phyloP scores from a whole-genome alignment of 23 red algal species.

The Gracilaria vermiculophylla region DNA sequence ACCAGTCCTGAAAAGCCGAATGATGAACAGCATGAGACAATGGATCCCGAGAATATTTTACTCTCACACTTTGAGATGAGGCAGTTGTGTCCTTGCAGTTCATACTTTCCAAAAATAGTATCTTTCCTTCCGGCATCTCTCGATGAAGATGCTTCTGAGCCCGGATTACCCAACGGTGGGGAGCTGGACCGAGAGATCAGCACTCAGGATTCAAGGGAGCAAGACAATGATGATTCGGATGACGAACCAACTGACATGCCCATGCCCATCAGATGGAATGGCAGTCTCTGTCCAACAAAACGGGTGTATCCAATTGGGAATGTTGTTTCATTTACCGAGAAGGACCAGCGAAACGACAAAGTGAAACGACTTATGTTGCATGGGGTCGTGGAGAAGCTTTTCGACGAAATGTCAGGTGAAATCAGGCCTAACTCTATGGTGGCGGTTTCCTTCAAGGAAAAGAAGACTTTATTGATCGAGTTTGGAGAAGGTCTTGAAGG shows the following conservation, averaged over 20 bases:
- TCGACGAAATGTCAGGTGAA: background rate
- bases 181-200: background rate
- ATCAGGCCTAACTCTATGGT: background rate
- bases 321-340: background rate
- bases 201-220: background rate
- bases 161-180: background rate
- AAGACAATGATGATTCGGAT: background rate
- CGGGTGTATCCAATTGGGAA: background rate
- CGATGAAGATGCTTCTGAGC: background rate
- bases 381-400: conserved; percentile 23
- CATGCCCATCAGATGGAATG: conserved; percentile 11
- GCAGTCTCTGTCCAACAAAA: background rate
- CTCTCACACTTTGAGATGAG: background rate
- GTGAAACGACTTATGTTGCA: background rate
- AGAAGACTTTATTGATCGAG: background rate
- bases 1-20: background rate
- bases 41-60: background rate
- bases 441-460: background rate
- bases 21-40: background rate
- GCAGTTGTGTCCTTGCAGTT: background rate
- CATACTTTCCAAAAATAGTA: background rate
- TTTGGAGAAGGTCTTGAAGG: conserved; percentile 2
- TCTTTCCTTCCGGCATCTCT: background rate
- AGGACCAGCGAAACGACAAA: background rate
- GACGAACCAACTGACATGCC: background rate